Evolutionary conservation across 495 filamentous ascomycete species (phyloP).

Genomic region (Clohesyomyces aquaticus): DNA sequence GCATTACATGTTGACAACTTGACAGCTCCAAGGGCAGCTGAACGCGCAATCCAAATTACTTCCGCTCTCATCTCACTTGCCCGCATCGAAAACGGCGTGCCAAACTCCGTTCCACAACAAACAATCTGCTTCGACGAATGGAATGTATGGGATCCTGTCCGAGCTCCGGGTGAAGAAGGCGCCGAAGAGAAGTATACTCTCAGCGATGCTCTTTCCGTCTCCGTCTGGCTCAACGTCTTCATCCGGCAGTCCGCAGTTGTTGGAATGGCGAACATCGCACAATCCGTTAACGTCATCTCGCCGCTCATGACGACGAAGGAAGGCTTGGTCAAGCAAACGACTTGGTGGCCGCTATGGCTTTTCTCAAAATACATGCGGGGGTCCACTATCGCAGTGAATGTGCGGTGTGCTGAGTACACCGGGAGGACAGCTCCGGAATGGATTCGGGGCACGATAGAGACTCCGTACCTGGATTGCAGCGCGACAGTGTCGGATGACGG

Average conservation of each 20-base stretch:
- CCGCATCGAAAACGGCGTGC: constrained; percentile 66
- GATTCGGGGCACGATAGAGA: constrained; percentile 65
- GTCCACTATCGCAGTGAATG: constrained; percentile 64
- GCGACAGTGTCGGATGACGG: constrained; percentile 66
- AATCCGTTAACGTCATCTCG: constrained; percentile 77
- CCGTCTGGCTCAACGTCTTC: constrained; percentile 76
- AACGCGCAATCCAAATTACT: constrained; percentile 74
- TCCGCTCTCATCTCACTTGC: constrained; percentile 72
- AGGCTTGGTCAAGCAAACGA: constrained; percentile 71
- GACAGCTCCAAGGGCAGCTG: constrained; percentile 65
- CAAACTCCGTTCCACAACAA: constrained; percentile 58
- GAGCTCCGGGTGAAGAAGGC: constrained; percentile 59
- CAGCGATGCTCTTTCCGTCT: constrained; percentile 74
- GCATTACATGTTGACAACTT: neutral
- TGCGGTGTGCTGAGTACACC: constrained; percentile 61
- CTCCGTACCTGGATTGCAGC: constrained; percentile 73
- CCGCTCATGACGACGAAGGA: constrained; percentile 70
- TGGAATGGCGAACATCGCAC: constrained; percentile 82
- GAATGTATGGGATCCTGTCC: constrained; percentile 81
- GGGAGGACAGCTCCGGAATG: constrained; percentile 68
- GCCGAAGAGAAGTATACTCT: constrained; percentile 60
- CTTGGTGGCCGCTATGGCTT: constrained; percentile 75
- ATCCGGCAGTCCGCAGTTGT: constrained; percentile 72
- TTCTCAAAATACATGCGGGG: constrained; percentile 78
- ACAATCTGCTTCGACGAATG: constrained; percentile 85